phyloP scores from a whole-genome alignment of 2,329 filamentous ascomycete species.

The Metarhizium sp. region DNA sequence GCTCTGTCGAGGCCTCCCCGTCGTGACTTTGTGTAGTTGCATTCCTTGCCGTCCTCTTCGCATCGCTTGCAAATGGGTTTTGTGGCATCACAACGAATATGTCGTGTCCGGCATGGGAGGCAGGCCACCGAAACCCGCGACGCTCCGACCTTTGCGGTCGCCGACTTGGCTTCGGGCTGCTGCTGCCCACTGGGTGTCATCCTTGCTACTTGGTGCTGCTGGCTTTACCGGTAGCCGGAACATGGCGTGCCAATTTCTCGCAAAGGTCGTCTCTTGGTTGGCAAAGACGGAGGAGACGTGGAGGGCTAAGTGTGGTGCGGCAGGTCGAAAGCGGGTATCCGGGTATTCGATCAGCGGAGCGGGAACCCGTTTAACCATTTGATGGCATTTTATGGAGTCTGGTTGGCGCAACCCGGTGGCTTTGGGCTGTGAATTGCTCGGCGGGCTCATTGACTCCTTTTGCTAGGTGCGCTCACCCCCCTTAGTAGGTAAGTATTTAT shows the following conservation, averaged over 20 bases:
- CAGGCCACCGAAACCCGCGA: slow-evolving; percentile 30
- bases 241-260: background rate
- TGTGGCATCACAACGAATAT: slow-evolving; percentile 41
- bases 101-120: slow-evolving; percentile 39
- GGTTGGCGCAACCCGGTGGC: too few relatives aligned
- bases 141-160: background rate
- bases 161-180: background rate
- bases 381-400: too few relatives aligned
- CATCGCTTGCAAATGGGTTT: too few relatives aligned
- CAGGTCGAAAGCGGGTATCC: background rate
- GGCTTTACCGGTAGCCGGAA: slow-evolving; percentile 1
- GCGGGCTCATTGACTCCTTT: too few relatives aligned
- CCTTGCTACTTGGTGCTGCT: background rate
- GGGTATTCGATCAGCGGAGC: slow-evolving; percentile 3
- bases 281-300: background rate
- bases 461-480: too few relatives aligned
- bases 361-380: slow-evolving; percentile 1
- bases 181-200: background rate
- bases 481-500: too few relatives aligned
- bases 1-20: too few relatives aligned
- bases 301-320: background rate
- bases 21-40: too few relatives aligned
- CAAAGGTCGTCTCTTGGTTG: slow-evolving; percentile 1
- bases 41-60: too few relatives aligned
- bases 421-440: background rate